Evolutionary conservation across 192 early-diverging fungal species (phyloP).

Genomic region (Gaertneriomyces sp.): DNA sequence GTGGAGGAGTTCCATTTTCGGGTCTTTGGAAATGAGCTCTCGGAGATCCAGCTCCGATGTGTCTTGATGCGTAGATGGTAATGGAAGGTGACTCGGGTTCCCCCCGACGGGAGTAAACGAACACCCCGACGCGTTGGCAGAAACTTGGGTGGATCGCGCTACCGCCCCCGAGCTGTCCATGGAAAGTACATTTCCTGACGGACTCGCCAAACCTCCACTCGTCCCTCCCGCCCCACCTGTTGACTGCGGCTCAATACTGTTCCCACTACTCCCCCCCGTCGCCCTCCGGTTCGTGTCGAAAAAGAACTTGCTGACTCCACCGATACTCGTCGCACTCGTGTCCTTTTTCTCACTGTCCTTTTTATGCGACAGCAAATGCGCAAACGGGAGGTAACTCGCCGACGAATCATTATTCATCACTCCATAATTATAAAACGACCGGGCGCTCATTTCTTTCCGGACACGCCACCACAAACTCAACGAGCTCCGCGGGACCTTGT

Average conservation of each 20-base stretch:
- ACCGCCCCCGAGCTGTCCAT: not conserved
- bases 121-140: too few relatives aligned
- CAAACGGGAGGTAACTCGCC: not conserved
- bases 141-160: too few relatives aligned
- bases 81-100: not conserved
- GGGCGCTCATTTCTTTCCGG: not conserved
- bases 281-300: too few relatives aligned
- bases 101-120: not conserved
- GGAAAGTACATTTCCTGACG: not conserved
- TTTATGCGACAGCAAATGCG: not conserved
- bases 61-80: not conserved
- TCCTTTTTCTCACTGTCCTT: not conserved
- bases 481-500: slow-evolving; percentile 24
- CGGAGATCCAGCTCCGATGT: slow-evolving; percentile 9
- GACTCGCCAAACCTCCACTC: not conserved
- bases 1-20: slow-evolving; percentile 24
- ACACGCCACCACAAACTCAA: slow-evolving; percentile 1
- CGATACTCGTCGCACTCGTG: not conserved
- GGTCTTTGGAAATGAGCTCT: slow-evolving; percentile 2
- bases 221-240: not conserved
- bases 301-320: not conserved
- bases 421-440: not conserved
- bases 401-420: not conserved
- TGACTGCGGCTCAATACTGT: not conserved
- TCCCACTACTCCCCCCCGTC: not conserved